A percentile compares a stretch with the other conserved stretches of the same genome.
Conservation (phyloP, 352 stramenopile species). For the Globisporangium irregulare region DNA sequence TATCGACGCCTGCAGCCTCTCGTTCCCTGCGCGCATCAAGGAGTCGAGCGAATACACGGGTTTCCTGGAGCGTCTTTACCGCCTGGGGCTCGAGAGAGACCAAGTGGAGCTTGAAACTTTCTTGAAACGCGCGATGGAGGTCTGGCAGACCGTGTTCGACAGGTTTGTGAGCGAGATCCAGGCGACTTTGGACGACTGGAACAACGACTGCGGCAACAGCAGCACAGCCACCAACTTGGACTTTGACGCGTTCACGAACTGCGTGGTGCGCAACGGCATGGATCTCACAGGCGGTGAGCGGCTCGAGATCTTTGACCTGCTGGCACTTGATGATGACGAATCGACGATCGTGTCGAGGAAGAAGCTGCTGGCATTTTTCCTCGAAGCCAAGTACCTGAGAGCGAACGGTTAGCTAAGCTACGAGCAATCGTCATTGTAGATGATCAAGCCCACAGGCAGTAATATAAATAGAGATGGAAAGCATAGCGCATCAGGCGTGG, state of each 20-base stretch:
- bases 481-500: neutral
- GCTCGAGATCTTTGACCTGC: slow-evolving; percentile 53
- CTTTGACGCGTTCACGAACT: slow-evolving; percentile 36
- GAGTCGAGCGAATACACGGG: slow-evolving; percentile 24
- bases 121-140: slow-evolving; percentile 33
- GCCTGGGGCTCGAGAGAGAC: slow-evolving; percentile 36
- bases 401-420: neutral
- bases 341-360: slow-evolving; percentile 23
- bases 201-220: neutral
- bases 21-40: slow-evolving; percentile 47
- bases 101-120: slow-evolving; percentile 43
- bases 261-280: slow-evolving; percentile 29
- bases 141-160: slow-evolving; percentile 45
- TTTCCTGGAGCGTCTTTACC: slow-evolving; percentile 41
- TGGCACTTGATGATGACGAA: slow-evolving; percentile 38
- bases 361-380: slow-evolving; percentile 24
- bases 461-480: no score
- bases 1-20: slow-evolving; percentile 37
- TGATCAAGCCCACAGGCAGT: no score
- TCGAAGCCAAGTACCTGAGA: slow-evolving; percentile 29
- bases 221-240: slow-evolving; percentile 22
- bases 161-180: slow-evolving; percentile 23
- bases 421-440: no score
- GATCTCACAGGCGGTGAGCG: slow-evolving; percentile 55
- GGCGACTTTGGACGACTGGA: slow-evolving; percentile 19